phyloP scores from a whole-genome alignment of 176 grass and related monocot species.

The Areca catechu region DNA sequence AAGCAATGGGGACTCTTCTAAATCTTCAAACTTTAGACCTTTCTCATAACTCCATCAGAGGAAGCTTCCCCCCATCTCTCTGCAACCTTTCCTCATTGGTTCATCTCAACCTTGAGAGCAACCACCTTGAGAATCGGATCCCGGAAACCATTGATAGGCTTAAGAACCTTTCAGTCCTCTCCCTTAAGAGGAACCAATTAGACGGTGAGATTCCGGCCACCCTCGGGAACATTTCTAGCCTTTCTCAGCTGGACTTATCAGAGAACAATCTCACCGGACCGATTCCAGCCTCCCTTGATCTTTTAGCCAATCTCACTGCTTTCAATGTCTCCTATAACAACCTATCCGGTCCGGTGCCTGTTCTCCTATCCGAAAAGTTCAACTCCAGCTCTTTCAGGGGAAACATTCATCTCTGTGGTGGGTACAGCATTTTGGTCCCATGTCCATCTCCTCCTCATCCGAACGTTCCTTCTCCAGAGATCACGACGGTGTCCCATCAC shows the following conservation, averaged over 20 bases:
- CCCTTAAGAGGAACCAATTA: slow-evolving; percentile 43
- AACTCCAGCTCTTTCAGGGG: slow-evolving; percentile 80
- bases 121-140: slow-evolving; percentile 40
- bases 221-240: slow-evolving; percentile 47
- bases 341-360: slow-evolving; percentile 55
- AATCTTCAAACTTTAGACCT: slow-evolving; percentile 61
- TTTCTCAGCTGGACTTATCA: slow-evolving; percentile 62
- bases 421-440: slow-evolving; percentile 52
- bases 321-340: slow-evolving; percentile 79
- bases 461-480: slow-evolving; percentile 17
- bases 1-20: slow-evolving; percentile 42
- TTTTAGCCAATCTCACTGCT: slow-evolving; percentile 42
- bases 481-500: slow-evolving; percentile 18
- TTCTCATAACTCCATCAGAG: slow-evolving; percentile 43
- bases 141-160: slow-evolving; percentile 46
- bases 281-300: slow-evolving; percentile 51
- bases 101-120: slow-evolving; percentile 43
- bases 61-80: slow-evolving; percentile 38
- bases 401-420: slow-evolving; percentile 82
- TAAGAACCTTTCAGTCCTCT: slow-evolving; percentile 48
- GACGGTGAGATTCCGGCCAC: slow-evolving; percentile 51
- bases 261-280: slow-evolving; percentile 74
- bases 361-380: slow-evolving; percentile 69
- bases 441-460: slow-evolving; percentile 49
- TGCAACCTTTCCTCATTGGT: slow-evolving; percentile 40